Conservation (phyloP, 23 red algal genomes). For the Gracilaria gracilis region DNA sequence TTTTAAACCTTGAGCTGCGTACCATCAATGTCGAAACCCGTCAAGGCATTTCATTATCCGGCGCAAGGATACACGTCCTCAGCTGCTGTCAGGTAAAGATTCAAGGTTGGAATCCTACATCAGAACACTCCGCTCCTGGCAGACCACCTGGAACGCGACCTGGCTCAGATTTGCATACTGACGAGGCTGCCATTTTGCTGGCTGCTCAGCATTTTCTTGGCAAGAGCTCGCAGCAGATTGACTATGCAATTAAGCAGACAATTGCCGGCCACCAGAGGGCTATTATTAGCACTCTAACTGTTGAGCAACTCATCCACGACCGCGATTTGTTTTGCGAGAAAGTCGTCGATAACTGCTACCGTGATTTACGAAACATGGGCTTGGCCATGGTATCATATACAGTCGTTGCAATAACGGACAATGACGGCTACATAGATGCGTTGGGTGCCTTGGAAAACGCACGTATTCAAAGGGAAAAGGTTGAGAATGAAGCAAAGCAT, state of each 20-base stretch:
- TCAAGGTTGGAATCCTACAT: conserved; percentile 49
- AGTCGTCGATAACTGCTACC: conserved; percentile 5
- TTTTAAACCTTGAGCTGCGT: conserved; percentile 64
- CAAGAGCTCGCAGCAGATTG: conserved; percentile 56
- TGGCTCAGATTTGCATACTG: neutral
- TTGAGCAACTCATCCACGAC: conserved; percentile 68
- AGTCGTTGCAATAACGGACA: conserved; percentile 52
- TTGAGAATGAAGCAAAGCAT: conserved; percentile 61
- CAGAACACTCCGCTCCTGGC: neutral
- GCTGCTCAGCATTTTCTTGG: conserved; percentile 85
- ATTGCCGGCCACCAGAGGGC: conserved; percentile 75
- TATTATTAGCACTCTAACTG: conserved; percentile 63
- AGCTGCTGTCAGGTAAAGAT: conserved; percentile 60
- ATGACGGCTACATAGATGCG: conserved; percentile 43
- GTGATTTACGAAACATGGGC: conserved; percentile 72
- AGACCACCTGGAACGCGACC: neutral
- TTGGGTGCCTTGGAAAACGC: conserved; percentile 63
- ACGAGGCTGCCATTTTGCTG: conserved; percentile 61
- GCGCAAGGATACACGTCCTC: conserved; percentile 54
- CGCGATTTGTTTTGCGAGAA: conserved; percentile 48
- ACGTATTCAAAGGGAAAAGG: conserved; percentile 53
- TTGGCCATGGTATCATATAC: conserved; percentile 66
- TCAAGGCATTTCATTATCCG: conserved; percentile 20
- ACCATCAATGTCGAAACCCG: conserved; percentile 55
- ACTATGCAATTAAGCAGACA: conserved; percentile 52